These are phyloP conservation scores for Plicaturopsis crispa DNA, from an alignment of 768 basidiomycete species.

Conservation along the genomic window DNA sequence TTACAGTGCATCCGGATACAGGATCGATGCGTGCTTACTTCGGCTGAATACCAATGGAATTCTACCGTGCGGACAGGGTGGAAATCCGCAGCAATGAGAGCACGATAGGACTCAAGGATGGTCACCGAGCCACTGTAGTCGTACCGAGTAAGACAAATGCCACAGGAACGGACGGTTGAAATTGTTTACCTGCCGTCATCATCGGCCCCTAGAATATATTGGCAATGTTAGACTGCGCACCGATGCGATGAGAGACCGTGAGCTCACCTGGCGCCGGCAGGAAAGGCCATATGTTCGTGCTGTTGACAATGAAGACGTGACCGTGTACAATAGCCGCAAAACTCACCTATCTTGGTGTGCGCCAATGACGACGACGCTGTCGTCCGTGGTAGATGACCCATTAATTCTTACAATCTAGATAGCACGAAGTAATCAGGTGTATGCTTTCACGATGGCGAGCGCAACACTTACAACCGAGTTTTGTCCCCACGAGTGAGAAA, in stretches of 20 bases:
- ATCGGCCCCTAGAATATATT: conserved; percentile 35
- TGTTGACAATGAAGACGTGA: conserved; percentile 18
- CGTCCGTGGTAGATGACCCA: conserved; percentile 56
- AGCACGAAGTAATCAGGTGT: conserved; percentile 1
- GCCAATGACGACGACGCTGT: conserved; percentile 59
- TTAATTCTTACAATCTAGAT: conserved; percentile 67
- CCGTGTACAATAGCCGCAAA: no score
- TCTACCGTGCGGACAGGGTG: conserved; percentile 59
- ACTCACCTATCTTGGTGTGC: conserved; percentile 80
- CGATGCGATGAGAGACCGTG: conserved; percentile 10
- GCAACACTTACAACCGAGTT: conserved; percentile 53
- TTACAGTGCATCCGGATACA: no score
- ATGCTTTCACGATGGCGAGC: not conserved
- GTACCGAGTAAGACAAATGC: no score
- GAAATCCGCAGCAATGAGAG: conserved; percentile 61
- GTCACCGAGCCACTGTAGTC: conserved; percentile 73
- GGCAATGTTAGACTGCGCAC: conserved; percentile 15
- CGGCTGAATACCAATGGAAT: conserved; percentile 83
- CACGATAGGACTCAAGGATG: conserved; percentile 74
- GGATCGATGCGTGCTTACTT: no score
- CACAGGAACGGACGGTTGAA: no score
- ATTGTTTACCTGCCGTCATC: conserved; percentile 41
- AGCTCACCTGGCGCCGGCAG: conserved; percentile 63
- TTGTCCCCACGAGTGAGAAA: conserved; percentile 80
- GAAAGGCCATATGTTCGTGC: conserved; percentile 76